phyloP scores from a whole-genome alignment of 257 asterid species.

The Nicotiana noctiflora region DNA sequence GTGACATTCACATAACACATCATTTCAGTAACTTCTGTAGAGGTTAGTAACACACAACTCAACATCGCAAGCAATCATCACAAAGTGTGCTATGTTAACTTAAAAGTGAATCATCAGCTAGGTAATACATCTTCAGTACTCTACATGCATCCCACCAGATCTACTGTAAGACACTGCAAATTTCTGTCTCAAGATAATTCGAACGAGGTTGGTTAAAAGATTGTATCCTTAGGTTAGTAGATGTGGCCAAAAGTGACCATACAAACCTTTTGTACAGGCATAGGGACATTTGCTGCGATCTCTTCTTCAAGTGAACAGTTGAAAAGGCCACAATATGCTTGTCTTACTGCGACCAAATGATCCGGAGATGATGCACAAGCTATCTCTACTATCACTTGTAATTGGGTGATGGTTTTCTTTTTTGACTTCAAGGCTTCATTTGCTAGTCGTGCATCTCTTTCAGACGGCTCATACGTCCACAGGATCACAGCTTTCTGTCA shows the following conservation, averaged over 20 bases:
- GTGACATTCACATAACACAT: slow-evolving; percentile 3
- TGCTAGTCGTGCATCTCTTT: slow-evolving; percentile 75
- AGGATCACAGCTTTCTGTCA: slow-evolving; percentile 59
- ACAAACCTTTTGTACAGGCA: slow-evolving; percentile 58
- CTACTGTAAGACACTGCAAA: background rate
- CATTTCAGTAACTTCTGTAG: background rate
- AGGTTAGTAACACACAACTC: background rate
- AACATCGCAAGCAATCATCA: background rate
- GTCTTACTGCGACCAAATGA: slow-evolving; percentile 63
- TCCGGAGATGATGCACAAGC: slow-evolving; percentile 71
- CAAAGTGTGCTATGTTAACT: background rate
- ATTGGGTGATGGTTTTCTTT: slow-evolving; percentile 32
- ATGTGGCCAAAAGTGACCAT: background rate
- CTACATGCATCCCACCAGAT: background rate
- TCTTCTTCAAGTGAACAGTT: slow-evolving; percentile 70
- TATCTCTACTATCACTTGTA: slow-evolving; percentile 73
- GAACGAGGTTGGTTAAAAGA: background rate
- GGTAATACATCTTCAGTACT: background rate
- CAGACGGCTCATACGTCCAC: slow-evolving; percentile 70
- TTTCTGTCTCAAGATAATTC: background rate
- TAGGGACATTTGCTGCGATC: slow-evolving; percentile 42
- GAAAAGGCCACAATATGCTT: slow-evolving; percentile 51
- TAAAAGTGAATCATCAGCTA: background rate
- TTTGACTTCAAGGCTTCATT: slow-evolving; percentile 52
- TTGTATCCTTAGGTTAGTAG: background rate